These are phyloP conservation scores for Apostasia ramifera DNA, from an alignment of 106 monocot species.

Conservation along the genomic window DNA sequence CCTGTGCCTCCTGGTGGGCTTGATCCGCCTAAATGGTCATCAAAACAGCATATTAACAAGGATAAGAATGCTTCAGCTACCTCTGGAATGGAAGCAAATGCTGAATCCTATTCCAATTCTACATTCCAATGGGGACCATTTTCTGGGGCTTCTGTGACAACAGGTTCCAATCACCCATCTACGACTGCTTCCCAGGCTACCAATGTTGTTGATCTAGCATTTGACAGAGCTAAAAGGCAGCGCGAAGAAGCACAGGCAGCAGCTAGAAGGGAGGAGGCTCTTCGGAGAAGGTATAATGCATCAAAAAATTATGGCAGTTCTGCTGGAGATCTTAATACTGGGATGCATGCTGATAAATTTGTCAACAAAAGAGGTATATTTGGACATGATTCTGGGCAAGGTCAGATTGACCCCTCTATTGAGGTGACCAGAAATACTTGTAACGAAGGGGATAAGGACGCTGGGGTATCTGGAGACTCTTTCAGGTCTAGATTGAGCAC, in stretches of 20 bases:
- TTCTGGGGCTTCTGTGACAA: conserved; percentile 1
- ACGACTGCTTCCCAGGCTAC: conserved; percentile 19
- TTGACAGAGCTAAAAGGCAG: conserved; percentile 41
- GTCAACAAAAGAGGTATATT: conserved; percentile 15
- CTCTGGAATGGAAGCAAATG: background rate
- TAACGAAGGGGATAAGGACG: background rate
- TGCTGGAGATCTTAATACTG: conserved; percentile 9
- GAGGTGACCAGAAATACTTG: background rate
- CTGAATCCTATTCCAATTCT: background rate
- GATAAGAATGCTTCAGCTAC: background rate
- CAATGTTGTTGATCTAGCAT: conserved; percentile 35
- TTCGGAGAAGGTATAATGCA: conserved; percentile 13
- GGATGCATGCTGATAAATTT: background rate
- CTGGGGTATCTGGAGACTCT: conserved; percentile 5
- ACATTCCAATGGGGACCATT: conserved; percentile 8
- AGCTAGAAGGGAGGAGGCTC: conserved; percentile 18
- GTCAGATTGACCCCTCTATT: background rate
- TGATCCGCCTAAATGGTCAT: background rate
- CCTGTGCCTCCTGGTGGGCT: conserved; percentile 1
- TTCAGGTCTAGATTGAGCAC: background rate
- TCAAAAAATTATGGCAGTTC: background rate
- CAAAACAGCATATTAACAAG: conserved; percentile 14
- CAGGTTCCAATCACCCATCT: conserved; percentile 14
- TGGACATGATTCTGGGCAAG: conserved; percentile 6
- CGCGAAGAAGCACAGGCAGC: conserved; percentile 39